These are phyloP conservation scores for Amoeboaphelidium protococcarum DNA, from an alignment of 371 early-diverging fungal species.

Conservation along the genomic window DNA sequence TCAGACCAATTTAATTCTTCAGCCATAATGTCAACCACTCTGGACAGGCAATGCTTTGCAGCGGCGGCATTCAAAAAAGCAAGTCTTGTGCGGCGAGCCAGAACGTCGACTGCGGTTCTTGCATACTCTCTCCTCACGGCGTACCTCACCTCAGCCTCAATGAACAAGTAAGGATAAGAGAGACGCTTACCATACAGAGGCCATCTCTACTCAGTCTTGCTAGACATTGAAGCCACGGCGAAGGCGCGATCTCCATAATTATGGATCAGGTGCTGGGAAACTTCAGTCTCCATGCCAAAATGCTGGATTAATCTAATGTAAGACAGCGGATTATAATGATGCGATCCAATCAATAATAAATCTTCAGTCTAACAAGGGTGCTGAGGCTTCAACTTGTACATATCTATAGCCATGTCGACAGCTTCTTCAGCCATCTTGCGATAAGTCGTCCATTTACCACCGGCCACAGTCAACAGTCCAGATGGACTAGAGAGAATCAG, in stretches of 20 bases:
- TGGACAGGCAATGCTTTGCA: slow-evolving; percentile 54
- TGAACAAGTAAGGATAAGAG: slow-evolving; percentile 61
- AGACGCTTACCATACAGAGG: slow-evolving; percentile 56
- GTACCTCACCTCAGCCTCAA: slow-evolving; percentile 87
- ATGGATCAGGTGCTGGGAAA: slow-evolving; percentile 69
- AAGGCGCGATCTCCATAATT: slow-evolving; percentile 90
- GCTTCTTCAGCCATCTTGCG: slow-evolving; percentile 96
- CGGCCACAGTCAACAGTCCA: slow-evolving; percentile 83
- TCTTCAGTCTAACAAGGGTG: slow-evolving; percentile 36
- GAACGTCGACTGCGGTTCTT: slow-evolving; percentile 64
- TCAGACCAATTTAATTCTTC: slow-evolving; percentile 57
- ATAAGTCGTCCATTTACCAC: slow-evolving; percentile 99
- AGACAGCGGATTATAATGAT: slow-evolving; percentile 61
- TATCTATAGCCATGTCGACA: slow-evolving; percentile 60
- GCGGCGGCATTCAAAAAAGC: slow-evolving; percentile 87
- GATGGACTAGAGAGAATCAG: slow-evolving; percentile 62
- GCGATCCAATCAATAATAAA: slow-evolving; percentile 56
- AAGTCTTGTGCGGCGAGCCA: slow-evolving; percentile 77
- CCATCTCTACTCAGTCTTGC: slow-evolving; percentile 37
- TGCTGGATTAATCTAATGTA: slow-evolving; percentile 70
- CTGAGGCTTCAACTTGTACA: slow-evolving; percentile 19
- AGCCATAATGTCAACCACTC: slow-evolving; percentile 75
- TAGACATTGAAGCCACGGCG: slow-evolving; percentile 54
- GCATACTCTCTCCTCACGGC: slow-evolving; percentile 82
- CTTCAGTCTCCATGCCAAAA: slow-evolving; percentile 75